A percentile compares a stretch with the other conserved stretches of the same genome.
phyloP scores from a whole-genome alignment of 2,329 filamentous ascomycete genomes.

The Madurella mycetomatis region DNA sequence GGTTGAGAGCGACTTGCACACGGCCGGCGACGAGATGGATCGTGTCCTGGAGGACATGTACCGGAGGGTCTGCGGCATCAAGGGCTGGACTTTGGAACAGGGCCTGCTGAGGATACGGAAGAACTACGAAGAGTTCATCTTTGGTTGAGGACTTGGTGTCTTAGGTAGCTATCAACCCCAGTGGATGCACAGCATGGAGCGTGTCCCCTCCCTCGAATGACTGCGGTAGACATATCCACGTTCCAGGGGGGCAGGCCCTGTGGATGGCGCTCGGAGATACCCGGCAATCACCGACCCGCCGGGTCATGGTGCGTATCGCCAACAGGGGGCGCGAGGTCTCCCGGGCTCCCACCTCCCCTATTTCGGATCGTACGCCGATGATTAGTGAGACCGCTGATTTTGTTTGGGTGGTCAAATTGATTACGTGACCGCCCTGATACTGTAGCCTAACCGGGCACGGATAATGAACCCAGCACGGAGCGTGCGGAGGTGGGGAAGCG shows the following conservation, averaged over 20 bases:
- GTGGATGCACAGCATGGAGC: background rate
- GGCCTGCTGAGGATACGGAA: slow-evolving; percentile 62
- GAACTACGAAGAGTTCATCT: slow-evolving; percentile 77
- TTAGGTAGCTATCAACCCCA: background rate
- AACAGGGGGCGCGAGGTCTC: no score
- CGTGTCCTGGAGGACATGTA: slow-evolving; percentile 67
- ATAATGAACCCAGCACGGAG: no score
- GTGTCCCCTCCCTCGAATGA: background rate
- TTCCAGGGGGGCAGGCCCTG: background rate
- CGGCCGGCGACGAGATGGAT: slow-evolving; percentile 79
- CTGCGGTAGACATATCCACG: background rate
- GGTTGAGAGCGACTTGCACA: slow-evolving; percentile 86
- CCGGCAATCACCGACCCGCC: no score
- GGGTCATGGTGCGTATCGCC: no score
- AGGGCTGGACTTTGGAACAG: slow-evolving; percentile 69
- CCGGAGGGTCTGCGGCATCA: slow-evolving; percentile 70
- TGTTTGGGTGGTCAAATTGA: no score
- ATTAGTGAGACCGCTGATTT: no score
- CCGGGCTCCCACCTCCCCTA: no score
- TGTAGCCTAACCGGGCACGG: no score
- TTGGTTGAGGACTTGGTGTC: slow-evolving; percentile 42
- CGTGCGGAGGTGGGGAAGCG: no score
- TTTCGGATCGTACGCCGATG: no score
- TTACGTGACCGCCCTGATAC: no score
- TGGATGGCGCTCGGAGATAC: no score